Evolutionary conservation across 257 asterid species (phyloP).

Genomic region (Euphrasia confusa): DNA sequence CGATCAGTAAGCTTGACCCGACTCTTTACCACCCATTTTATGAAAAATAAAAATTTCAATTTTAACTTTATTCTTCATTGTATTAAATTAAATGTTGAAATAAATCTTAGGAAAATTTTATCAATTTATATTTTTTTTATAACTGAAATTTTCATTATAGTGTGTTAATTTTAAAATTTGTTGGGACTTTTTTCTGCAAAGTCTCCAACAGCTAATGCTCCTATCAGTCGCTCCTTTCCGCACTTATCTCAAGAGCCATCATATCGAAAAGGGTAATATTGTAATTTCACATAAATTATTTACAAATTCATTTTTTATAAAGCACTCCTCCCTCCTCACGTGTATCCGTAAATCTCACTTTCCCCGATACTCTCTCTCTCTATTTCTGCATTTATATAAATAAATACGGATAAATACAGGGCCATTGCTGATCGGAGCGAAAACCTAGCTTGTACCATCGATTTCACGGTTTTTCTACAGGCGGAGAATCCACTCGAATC

Average conservation of each 20-base stretch:
- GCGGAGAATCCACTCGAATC: background rate
- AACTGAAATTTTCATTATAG: no score
- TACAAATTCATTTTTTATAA: conserved; percentile 24
- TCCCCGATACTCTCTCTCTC: conserved; percentile 17
- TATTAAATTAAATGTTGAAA: no score
- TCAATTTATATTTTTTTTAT: no score
- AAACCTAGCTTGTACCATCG: conserved; percentile 27
- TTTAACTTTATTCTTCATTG: no score
- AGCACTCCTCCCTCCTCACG: conserved; percentile 20
- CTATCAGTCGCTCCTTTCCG: conserved; percentile 24
- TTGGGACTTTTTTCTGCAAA: conserved; percentile 2
- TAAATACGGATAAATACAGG: conserved; percentile 26
- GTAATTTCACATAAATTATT: background rate
- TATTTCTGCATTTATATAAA: conserved; percentile 17
- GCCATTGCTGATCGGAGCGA: conserved; percentile 28
- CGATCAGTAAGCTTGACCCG: no score
- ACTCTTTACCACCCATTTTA: no score
- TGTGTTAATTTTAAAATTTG: no score
- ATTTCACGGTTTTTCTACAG: background rate
- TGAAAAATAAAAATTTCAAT: no score
- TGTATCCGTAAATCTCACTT: conserved; percentile 27
- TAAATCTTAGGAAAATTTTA: no score
- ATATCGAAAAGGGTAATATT: background rate
- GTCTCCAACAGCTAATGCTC: conserved; percentile 28
- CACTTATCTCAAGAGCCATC: conserved; percentile 30